Evolutionary conservation across 1,139 yeast genomes (phyloP), one percentile per base, ranked within the genome.

Genomic region (Lodderomyces oxycetoniae): DNA sequence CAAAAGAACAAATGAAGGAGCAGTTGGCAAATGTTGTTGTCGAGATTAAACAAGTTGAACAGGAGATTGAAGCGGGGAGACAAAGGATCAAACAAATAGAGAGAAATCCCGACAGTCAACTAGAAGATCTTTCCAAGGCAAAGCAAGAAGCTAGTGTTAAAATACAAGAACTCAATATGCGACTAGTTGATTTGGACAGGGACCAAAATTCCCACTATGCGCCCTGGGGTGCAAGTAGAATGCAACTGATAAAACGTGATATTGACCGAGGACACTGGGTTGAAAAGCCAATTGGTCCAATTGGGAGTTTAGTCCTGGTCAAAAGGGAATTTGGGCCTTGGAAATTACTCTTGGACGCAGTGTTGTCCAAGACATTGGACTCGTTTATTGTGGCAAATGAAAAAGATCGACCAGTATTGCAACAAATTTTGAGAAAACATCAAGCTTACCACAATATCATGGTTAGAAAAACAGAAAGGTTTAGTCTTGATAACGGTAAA

Each of bases 281-380:
- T 14, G 44, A 52, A 2, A 49, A 47, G 15, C 95, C 95, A 0
- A 55, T 84, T n/a, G 98, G 98, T 0, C 99, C 99, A 0, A 40
- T 89, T 1, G 97, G 96, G 0, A 48, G 67, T 6, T 63, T 63
- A 39, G 65, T 88, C 3, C 65, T 73, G 7, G 62, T 91, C 11
- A 83, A 77, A 44, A 53, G 59, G 2, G 76, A 70, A 13, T 74
- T 59, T 44, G 59, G 66, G n/a, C 55, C 67, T 27, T 89, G 89
- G 89, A 61, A 71, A 5, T 70, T 70, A 13, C 53, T 84, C 3
- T 53, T 91, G 10, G 93, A 86, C 46, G 55, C 74, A 0, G 51
- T 64, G 1, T 52, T 65, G 11, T 64, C 67, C 3, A 59, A 63
- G 11, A 57, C 75, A 0, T 55, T 86, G 12, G 76, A 71, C 30